Percentiles rank a stretch among this genome's conserved stretches.
Evolutionary conservation across 768 basidiomycete species (phyloP).

Genomic region (Cubamyces sp.): DNA sequence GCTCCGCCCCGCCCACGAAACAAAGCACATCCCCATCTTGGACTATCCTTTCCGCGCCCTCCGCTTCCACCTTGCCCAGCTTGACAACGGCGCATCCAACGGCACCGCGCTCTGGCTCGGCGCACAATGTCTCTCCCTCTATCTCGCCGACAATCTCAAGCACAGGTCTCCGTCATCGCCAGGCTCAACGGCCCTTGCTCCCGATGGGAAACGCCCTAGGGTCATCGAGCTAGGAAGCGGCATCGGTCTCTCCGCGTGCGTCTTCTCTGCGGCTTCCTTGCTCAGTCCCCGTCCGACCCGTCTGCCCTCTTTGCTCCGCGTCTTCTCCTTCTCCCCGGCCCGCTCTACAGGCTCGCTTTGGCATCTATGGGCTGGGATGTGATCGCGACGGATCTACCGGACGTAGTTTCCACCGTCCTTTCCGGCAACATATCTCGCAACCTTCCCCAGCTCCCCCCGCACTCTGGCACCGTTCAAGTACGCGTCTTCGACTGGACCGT

Average conservation of each 20-base stretch:
- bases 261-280: conserved; percentile 26
- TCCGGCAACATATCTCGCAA: conserved; percentile 63
- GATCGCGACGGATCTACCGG: conserved; percentile 72
- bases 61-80: conserved; percentile 57
- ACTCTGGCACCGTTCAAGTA: conserved; percentile 55
- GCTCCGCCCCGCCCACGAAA: conserved; percentile 58
- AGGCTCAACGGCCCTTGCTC: conserved; percentile 8
- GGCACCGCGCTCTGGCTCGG: conserved; percentile 88
- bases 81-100: conserved; percentile 64
- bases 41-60: conserved; percentile 43
- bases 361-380: conserved; percentile 74
- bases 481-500: conserved; percentile 75
- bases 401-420: conserved; percentile 68
- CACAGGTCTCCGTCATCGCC: conserved; percentile 24
- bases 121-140: conserved; percentile 73
- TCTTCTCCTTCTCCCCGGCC: neutral
- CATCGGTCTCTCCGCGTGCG: conserved; percentile 77
- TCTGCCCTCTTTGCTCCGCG: conserved; percentile 8
- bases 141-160: conserved; percentile 50
- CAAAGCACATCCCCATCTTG: conserved; percentile 63
- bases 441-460: conserved; percentile 31
- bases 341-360: conserved; percentile 56
- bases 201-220: conserved; percentile 35
- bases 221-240: conserved; percentile 85
- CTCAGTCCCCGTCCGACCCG: conserved; percentile 8